These are phyloP conservation scores for Cladosporium cucumerinum DNA, from an alignment of 2,329 filamentous ascomycete species.

Conservation along the genomic window DNA sequence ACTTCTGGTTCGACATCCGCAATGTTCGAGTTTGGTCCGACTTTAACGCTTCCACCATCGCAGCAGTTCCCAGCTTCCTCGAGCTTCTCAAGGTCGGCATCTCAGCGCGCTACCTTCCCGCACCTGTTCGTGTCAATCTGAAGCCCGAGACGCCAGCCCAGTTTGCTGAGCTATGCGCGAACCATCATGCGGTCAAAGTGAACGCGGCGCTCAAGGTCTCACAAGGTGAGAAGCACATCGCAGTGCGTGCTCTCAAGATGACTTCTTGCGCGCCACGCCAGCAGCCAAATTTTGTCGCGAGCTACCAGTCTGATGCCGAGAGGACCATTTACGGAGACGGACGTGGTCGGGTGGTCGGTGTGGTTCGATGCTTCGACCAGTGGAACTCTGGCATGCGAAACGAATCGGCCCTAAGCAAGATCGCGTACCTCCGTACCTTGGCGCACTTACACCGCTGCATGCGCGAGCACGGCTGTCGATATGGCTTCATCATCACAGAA, in stretches of 20 bases:
- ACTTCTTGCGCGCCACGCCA: constrained; percentile 42
- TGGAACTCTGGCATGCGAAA: constrained; percentile 95
- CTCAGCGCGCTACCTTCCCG: constrained; percentile 58
- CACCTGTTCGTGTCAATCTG: constrained; percentile 57
- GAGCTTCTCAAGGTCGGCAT: constrained; percentile 64
- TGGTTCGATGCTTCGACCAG: constrained; percentile 88
- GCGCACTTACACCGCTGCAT: constrained; percentile 84
- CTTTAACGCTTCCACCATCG: constrained; percentile 71
- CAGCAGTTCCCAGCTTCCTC: constrained; percentile 68
- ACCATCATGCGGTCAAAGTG: constrained; percentile 79
- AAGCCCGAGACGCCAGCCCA: constrained; percentile 66
- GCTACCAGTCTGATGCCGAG: constrained; percentile 53
- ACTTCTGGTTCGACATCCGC: constrained; percentile 96
- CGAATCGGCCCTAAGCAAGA: constrained; percentile 77
- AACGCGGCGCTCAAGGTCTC: constrained; percentile 79
- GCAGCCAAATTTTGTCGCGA: constrained; percentile 65
- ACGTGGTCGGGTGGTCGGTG: constrained; percentile 66
- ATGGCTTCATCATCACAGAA: constrained; percentile 94
- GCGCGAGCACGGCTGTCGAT: constrained; percentile 89
- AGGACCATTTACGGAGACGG: constrained; percentile 47
- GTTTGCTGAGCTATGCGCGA: constrained; percentile 71
- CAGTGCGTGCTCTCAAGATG: constrained; percentile 41
- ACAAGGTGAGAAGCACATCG: constrained; percentile 61
- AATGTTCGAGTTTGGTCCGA: constrained; percentile 79
- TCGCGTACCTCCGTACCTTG: constrained; percentile 84